Base-by-base conservation (phyloP, 371 early-diverging fungal species). In the Mortierella sp. region DNA sequence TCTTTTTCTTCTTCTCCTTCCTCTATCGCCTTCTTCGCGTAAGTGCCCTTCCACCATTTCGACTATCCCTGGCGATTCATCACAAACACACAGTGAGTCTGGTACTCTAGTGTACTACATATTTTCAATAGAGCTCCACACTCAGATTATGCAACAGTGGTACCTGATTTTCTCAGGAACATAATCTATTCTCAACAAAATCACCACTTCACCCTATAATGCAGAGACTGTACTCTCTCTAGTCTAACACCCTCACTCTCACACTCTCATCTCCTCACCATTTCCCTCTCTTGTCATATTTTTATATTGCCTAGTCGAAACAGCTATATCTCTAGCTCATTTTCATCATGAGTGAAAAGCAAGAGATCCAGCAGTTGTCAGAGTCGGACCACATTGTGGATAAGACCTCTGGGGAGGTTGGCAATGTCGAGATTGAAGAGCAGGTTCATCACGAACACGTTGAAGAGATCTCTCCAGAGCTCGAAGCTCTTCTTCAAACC, bases 401-500 rank as follows among this genome's bases (percentile, higher is more conserved):
- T 40, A 62, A 63, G 51, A 57, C 24, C 16, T 64, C 63, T 8
- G 73, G 58, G 57, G 72, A 78, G 71, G 72, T 58, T 43, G 72
- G 66, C 65, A 68, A 78, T 58, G 66, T 75, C 43, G 85, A 90
- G 66, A 35, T 87, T 32, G 86, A 86, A 60, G 90, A 90, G 65
- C 90, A 91, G 40, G 87, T 85, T 47, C 94, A 93, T 69, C 87
- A 88, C 45, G 92, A 93, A 70, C 89, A 90, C 75, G 83, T 85
- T 52, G 94, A 94, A 40, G 91, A 92, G 60, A 88, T 94, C 66
- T 80, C 93, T 16, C 87, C 92, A 4, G 93, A 93, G 72, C 85
- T 94, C n/a, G 94, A 94, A 72, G 86, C 86, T 4, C 87, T 93
- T 37, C 83, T 94, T 49, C 87, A 93, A 26, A 93, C 95, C 20